These are phyloP conservation scores for Cryptosporidium parvum DNA, from an alignment of 169 alveolate genomes.

Conservation along the genomic window DNA sequence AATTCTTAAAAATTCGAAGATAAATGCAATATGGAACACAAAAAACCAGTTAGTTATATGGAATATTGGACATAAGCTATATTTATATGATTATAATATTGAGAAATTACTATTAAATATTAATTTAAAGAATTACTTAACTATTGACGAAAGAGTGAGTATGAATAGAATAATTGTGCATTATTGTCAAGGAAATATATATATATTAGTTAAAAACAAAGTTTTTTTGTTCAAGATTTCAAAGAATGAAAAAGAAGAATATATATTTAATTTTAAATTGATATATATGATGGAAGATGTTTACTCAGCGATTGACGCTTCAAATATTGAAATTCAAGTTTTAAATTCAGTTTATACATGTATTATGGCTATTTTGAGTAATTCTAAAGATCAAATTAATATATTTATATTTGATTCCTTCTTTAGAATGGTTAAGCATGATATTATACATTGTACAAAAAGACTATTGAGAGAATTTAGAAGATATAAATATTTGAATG, in stretches of 20 bases:
- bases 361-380: constrained; percentile 14
- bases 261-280: constrained; percentile 7
- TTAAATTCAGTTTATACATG: constrained; percentile 34
- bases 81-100: background rate
- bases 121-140: background rate
- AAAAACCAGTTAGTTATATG: constrained; percentile 6
- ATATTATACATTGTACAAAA: constrained; percentile 32
- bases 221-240: constrained; percentile 6
- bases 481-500: constrained; percentile 29
- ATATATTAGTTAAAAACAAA: constrained; percentile 28
- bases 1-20: constrained; percentile 6
- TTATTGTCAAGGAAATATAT: background rate
- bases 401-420: constrained; percentile 42
- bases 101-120: background rate
- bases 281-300: constrained; percentile 19
- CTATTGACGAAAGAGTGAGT: background rate
- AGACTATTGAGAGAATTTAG: background rate
- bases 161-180: background rate
- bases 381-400: constrained; percentile 45
- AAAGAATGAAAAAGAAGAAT: constrained; percentile 8
- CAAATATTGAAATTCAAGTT: constrained; percentile 11
- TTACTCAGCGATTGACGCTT: constrained; percentile 30
- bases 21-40: constrained; percentile 30
- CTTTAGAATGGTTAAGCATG: constrained; percentile 44
- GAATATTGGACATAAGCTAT: constrained; percentile 21